Evolutionary conservation across 78 protist genomes (phyloP).

Genomic region (Chrysochromulina tobinii): DNA sequence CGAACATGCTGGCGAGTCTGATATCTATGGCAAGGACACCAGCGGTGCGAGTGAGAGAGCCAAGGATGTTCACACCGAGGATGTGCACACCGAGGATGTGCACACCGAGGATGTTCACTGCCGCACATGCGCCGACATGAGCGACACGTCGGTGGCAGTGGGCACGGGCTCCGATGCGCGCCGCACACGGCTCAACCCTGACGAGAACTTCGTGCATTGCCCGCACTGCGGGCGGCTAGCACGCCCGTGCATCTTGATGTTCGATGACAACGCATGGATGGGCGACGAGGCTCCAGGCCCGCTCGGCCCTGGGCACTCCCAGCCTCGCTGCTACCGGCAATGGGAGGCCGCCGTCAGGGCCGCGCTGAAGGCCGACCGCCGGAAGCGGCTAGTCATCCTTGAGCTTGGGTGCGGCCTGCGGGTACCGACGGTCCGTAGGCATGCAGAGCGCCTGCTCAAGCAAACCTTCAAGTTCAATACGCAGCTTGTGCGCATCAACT

Average conservation of each 20-base stretch:
- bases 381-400: neutral
- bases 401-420: conserved; percentile 19
- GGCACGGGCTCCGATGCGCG: no score
- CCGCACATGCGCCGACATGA: no score
- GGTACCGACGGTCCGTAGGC: conserved; percentile 8
- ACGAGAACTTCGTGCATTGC: neutral
- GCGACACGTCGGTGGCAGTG: no score
- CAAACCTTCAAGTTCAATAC: neutral
- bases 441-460: neutral
- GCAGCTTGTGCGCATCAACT: neutral
- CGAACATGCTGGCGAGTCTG: no score
- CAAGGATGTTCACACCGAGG: no score
- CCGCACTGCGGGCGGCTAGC: neutral
- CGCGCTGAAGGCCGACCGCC: neutral
- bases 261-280: neutral
- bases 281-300: neutral
- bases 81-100: no score
- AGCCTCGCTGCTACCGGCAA: neutral
- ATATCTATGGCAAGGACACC: no score
- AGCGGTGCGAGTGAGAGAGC: no score
- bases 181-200: no score
- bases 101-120: no score
- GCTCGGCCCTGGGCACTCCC: neutral
- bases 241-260: neutral
- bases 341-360: neutral